A percentile compares a stretch with the other conserved stretches of the same genome.
Evolutionary conservation across 1,284 basidiomycete genomes (phyloP).

Genomic region (Xerocomus alliaceus): DNA sequence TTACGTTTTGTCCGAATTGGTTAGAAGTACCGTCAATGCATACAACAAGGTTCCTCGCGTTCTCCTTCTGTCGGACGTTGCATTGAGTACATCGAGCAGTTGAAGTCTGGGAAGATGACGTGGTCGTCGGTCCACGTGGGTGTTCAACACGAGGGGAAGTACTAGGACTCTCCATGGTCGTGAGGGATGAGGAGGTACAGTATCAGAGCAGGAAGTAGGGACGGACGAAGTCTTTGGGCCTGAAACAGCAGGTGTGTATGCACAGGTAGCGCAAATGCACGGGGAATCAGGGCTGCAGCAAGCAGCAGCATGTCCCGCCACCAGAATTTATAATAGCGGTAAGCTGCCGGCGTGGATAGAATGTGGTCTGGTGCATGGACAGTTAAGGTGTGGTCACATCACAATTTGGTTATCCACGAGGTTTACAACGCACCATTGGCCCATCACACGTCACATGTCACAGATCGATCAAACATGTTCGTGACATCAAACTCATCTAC

Average conservation of each 20-base stretch:
- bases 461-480: neutral
- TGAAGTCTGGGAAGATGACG: neutral
- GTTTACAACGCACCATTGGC: neutral
- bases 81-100: slow-evolving; percentile 21
- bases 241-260: neutral
- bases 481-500: neutral
- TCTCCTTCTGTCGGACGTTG: slow-evolving; percentile 10
- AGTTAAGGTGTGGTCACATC: slow-evolving; percentile 7
- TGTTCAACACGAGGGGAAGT: neutral
- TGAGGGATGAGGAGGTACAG: neutral
- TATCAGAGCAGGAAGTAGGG: neutral
- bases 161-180: neutral
- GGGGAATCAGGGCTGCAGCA: neutral
- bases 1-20: slow-evolving; percentile 36
- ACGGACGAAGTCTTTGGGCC: neutral
- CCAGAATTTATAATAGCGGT: neutral
- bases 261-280: slow-evolving; percentile 10
- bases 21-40: slow-evolving; percentile 42
- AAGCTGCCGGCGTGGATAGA: neutral
- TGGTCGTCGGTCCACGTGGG: neutral
- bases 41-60: slow-evolving; percentile 35
- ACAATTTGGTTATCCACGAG: slow-evolving; percentile 9
- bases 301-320: neutral
- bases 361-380: neutral
- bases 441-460: too few species aligned